Conservation (phyloP, 768 basidiomycete genomes). For the Ramaria sp. region DNA sequence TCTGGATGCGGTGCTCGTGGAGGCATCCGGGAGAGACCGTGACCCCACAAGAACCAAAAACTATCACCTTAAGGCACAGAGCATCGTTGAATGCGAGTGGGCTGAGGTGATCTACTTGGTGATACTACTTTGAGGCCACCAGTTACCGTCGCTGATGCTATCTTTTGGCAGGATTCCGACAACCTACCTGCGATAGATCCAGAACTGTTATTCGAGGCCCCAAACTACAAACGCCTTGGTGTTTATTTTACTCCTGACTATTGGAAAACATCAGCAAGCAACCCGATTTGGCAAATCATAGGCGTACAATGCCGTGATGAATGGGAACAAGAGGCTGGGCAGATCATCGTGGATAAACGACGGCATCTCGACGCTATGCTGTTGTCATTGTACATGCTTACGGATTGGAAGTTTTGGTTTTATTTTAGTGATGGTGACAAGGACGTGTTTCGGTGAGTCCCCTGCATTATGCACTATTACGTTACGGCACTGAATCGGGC, state of each 20-base stretch:
- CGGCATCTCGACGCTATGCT: constrained; percentile 25
- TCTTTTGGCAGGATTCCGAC: constrained; percentile 16
- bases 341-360: constrained; percentile 30
- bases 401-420: constrained; percentile 27
- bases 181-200: constrained; percentile 23
- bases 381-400: constrained; percentile 16
- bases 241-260: constrained; percentile 25
- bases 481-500: neutral
- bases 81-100: constrained; percentile 19
- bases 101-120: constrained; percentile 29
- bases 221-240: constrained; percentile 25
- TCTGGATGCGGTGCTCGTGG: constrained; percentile 18
- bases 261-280: constrained; percentile 26
- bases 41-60: constrained; percentile 21
- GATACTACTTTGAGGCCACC: neutral
- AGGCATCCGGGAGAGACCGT: constrained; percentile 17
- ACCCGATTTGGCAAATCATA: constrained; percentile 27
- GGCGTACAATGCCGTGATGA: constrained; percentile 32
- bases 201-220: constrained; percentile 25
- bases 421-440: constrained; percentile 31
- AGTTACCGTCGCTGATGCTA: neutral
- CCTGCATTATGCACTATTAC: neutral
- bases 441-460: constrained; percentile 20
- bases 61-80: constrained; percentile 23
- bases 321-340: constrained; percentile 33